Evolutionary conservation across 2,329 filamentous ascomycete species (phyloP), one percentile per base, ranked within the genome.

Genomic region (Colletotrichum acutatum): DNA sequence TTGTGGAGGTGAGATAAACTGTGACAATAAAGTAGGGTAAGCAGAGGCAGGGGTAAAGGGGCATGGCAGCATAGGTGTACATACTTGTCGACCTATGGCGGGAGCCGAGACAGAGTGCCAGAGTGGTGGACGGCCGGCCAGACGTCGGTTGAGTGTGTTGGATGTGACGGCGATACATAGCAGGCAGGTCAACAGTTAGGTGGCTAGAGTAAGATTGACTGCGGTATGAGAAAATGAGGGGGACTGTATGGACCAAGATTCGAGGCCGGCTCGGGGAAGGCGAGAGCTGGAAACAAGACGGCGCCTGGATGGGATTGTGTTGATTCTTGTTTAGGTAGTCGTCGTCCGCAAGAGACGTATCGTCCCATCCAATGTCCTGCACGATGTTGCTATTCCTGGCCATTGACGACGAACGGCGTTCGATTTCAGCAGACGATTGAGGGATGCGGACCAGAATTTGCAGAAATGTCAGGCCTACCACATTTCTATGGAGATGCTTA

Each of bases 351-450:
- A 46, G 58, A 19, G 32, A 32, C 19, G 64, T 37, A 57, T 32
- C 42, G 58, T 58, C 58, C 37, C 65, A 63, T 72, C 54, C 49
- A 56, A 60, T 65, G 54, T 64, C 46, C 62, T 72, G 60, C 70
- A 70, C 42, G 42, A 60, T 62, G 68, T 66, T 67, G 60, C 66
- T 72, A 70, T 70, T 72, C 66, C 70, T 70, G 60, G 28, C 16
- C 28, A 30, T 14, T 63, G 56, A 59, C 62, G 32, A 37, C 26
- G 30, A 42, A 37, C 32, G 22, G 16, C 62, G 28, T 26, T 53
- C 19, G 32, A 9, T 24, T 16, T 11, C 65, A 53, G 37, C 34
- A 34, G 22, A 54, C 57, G 59, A 52, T 37, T 57, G 60, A 34
- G 30, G 30, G 64, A 60, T 49, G 42, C 59, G 32, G 52, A 42